Conservation (phyloP, 2,329 filamentous ascomycete genomes). For the Spiromastix sp. region DNA sequence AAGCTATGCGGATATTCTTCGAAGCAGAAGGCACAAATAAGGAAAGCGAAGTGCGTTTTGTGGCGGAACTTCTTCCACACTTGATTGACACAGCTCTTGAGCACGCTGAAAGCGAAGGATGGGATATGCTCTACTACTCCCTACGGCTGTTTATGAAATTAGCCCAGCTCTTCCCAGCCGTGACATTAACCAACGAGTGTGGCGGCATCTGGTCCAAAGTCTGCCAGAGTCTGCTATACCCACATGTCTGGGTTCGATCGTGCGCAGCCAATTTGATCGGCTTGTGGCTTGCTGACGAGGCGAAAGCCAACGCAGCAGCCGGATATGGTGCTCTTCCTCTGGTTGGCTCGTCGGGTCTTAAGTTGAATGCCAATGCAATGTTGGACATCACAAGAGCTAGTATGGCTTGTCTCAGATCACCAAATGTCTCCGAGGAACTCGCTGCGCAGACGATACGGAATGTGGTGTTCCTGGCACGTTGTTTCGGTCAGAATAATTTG, state of each 20-base stretch:
- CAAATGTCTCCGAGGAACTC: slow-evolving; percentile 60
- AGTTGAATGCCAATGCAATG: slow-evolving; percentile 56
- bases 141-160: slow-evolving; percentile 61
- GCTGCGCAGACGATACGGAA: slow-evolving; percentile 71
- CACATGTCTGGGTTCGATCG: slow-evolving; percentile 64
- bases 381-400: slow-evolving; percentile 46
- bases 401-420: slow-evolving; percentile 50
- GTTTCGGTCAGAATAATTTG: slow-evolving; percentile 47
- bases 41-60: slow-evolving; percentile 55
- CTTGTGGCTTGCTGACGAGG: slow-evolving; percentile 71
- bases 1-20: slow-evolving; percentile 75
- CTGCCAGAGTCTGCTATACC: slow-evolving; percentile 59
- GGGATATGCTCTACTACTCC: slow-evolving; percentile 64
- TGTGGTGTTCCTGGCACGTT: slow-evolving; percentile 67
- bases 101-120: slow-evolving; percentile 41
- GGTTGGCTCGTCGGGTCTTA: slow-evolving; percentile 59
- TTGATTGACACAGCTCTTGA: slow-evolving; percentile 43
- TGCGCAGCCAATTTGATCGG: slow-evolving; percentile 64
- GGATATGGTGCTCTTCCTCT: slow-evolving; percentile 51
- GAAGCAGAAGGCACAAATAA: slow-evolving; percentile 53
- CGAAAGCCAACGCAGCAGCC: slow-evolving; percentile 47
- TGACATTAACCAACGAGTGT: slow-evolving; percentile 50
- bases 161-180: slow-evolving; percentile 53
- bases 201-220: slow-evolving; percentile 62
- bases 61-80: slow-evolving; percentile 45